phyloP scores from a whole-genome alignment of 345 rosid genomes.

The Adansonia digitata region DNA sequence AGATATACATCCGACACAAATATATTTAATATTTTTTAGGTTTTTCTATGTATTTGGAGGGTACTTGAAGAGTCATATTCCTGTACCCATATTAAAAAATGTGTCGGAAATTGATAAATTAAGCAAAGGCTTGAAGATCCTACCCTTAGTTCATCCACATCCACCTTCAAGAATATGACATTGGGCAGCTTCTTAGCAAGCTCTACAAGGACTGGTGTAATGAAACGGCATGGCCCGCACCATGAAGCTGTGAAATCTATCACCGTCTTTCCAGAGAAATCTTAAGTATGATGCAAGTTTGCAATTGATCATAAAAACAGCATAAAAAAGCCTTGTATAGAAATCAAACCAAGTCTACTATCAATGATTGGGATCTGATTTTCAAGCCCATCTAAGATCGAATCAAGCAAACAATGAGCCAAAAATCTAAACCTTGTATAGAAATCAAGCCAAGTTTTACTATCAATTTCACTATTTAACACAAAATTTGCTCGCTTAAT shows the following conservation, averaged over 20 bases:
- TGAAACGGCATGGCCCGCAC: conserved; percentile 70
- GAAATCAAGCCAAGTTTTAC: not conserved
- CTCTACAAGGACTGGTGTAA: conserved; percentile 58
- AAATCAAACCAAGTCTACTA: no score
- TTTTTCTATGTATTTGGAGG: no score
- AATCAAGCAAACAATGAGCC: not conserved
- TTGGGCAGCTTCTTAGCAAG: conserved; percentile 55
- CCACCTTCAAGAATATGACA: conserved; percentile 21
- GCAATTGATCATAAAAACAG: not conserved
- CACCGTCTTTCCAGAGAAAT: conserved; percentile 37
- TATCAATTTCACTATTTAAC: not conserved
- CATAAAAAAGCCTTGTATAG: no score
- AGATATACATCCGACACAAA: no score
- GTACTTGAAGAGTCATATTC: no score
- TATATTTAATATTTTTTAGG: no score
- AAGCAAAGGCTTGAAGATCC: not conserved
- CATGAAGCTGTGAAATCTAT: conserved; percentile 71
- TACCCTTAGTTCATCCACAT: not conserved
- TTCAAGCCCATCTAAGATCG: not conserved
- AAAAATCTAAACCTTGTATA: not conserved
- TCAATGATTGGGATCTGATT: not conserved
- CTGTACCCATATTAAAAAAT: no score
- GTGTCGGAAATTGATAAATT: no score
- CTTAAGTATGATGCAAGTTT: not conserved
- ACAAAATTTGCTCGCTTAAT: not conserved